A percentile compares a stretch with the other conserved stretches of the same genome.
Evolutionary conservation across 2,329 filamentous ascomycete species (phyloP).

Genomic region (Fusarium zealandicum): DNA sequence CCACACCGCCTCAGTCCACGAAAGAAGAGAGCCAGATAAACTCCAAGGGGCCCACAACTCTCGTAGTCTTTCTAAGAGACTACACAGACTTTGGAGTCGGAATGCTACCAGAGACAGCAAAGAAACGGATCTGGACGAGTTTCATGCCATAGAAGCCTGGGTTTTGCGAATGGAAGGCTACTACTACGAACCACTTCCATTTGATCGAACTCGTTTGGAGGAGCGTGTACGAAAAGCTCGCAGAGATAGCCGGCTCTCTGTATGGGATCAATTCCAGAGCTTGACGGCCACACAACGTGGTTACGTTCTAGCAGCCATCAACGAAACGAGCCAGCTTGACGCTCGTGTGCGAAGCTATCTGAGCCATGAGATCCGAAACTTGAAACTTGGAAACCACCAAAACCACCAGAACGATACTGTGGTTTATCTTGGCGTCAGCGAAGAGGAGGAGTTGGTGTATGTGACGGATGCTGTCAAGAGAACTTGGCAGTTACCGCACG

Average conservation of each 20-base stretch:
- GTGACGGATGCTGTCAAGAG: not conserved
- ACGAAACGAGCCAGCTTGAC: not conserved
- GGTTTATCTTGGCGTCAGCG: not conserved
- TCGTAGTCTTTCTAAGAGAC: too few relatives aligned
- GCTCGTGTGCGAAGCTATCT: not conserved
- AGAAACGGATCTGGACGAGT: not conserved
- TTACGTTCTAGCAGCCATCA: not conserved
- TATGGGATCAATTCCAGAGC: not conserved
- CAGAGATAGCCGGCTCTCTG: not conserved
- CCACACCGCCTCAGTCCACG: too few relatives aligned
- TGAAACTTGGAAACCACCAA: too few relatives aligned
- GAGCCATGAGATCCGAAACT: not conserved
- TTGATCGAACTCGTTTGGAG: not conserved
- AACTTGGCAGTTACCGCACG: not conserved
- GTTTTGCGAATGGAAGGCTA: not conserved
- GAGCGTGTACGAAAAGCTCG: not conserved
- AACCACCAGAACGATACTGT: not conserved
- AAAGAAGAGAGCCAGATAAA: too few relatives aligned
- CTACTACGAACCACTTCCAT: not conserved
- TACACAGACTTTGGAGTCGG: too few relatives aligned
- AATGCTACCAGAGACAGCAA: not conserved
- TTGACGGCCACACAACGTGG: not conserved
- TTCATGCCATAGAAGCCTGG: not conserved
- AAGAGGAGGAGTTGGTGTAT: not conserved
- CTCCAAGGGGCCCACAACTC: too few relatives aligned